Conservation (phyloP, 1,139 yeast species). For the Yamadazyma sp. region DNA sequence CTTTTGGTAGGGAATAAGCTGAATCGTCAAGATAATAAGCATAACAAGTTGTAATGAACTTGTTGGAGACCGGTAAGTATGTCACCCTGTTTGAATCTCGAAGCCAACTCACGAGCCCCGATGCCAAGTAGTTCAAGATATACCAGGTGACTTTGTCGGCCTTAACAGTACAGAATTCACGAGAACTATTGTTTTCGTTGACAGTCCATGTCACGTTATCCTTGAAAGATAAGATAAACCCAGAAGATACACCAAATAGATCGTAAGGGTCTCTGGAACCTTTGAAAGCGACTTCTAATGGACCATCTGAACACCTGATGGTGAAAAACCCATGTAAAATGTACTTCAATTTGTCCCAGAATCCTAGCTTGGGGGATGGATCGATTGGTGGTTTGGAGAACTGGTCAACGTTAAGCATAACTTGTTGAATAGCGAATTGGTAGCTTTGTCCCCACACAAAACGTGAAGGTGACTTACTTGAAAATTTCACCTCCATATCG, state of each 20-base stretch:
- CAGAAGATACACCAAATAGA: slow-evolving; percentile 37
- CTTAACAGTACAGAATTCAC: slow-evolving; percentile 35
- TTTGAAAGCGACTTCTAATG: slow-evolving; percentile 53
- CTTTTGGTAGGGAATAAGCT: slow-evolving; percentile 5
- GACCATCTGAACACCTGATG: slow-evolving; percentile 33
- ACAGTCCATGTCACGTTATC: slow-evolving; percentile 41
- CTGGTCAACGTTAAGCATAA: slow-evolving; percentile 76
- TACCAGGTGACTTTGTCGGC: slow-evolving; percentile 43
- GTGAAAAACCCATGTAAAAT: slow-evolving; percentile 49
- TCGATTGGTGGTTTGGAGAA: slow-evolving; percentile 84
- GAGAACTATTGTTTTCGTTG: slow-evolving; percentile 41
- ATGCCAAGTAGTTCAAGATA: slow-evolving; percentile 62
- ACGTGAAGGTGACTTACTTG: slow-evolving; percentile 60
- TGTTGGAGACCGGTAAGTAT: slow-evolving; percentile 44
- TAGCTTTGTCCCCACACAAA: slow-evolving; percentile 87
- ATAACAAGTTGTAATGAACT: slow-evolving; percentile 47
- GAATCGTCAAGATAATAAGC: slow-evolving; percentile 49
- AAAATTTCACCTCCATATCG: slow-evolving; percentile 55
- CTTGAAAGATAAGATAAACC: slow-evolving; percentile 41
- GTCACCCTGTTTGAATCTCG: slow-evolving; percentile 45
- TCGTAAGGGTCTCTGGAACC: slow-evolving; percentile 50
- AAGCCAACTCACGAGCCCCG: slow-evolving; percentile 63
- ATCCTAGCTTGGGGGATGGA: slow-evolving; percentile 52
- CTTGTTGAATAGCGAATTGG: slow-evolving; percentile 81
- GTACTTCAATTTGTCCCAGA: slow-evolving; percentile 58